Conservation (phyloP, 78 protist species). For the Abeoforma whisleri region DNA sequence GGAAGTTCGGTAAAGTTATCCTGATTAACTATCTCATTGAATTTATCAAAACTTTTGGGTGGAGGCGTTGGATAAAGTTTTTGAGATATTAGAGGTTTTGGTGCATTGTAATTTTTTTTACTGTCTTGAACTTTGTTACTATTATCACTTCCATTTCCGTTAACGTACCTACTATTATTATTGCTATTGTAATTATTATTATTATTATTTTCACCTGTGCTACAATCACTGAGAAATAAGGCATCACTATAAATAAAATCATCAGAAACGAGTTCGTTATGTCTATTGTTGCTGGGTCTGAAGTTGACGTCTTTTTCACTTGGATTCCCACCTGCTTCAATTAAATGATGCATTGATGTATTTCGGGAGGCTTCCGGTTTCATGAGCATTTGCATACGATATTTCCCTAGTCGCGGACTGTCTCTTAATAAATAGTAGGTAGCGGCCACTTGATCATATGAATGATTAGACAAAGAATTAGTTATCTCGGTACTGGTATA, state of each 20-base stretch:
- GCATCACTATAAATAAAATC: not conserved
- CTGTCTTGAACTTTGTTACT: too few species aligned
- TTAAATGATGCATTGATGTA: not conserved
- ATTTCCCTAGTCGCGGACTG: conserved; percentile 3
- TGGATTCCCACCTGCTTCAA: not conserved
- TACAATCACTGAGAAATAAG: not conserved
- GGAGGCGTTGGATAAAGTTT: too few species aligned
- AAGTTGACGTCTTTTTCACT: too few species aligned
- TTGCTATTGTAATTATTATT: too few species aligned
- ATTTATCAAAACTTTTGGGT: too few species aligned
- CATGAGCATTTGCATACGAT: not conserved
- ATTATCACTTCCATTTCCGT: too few species aligned
- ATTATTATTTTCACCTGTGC: not conserved
- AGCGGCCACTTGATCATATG: conserved; percentile 31
- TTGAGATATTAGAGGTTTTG: too few species aligned
- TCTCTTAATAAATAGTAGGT: conserved; percentile 32
- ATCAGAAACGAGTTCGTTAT: not conserved
- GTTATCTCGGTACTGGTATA: not conserved
- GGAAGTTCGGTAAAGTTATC: too few species aligned
- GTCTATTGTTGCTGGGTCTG: not conserved
- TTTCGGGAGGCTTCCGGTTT: not conserved
- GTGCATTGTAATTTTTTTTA: too few species aligned
- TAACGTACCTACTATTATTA: too few species aligned
- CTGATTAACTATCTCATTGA: too few species aligned
- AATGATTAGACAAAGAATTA: not conserved